Base-by-base conservation (phyloP, 805 yeast species). In the Candida chilensis region DNA sequence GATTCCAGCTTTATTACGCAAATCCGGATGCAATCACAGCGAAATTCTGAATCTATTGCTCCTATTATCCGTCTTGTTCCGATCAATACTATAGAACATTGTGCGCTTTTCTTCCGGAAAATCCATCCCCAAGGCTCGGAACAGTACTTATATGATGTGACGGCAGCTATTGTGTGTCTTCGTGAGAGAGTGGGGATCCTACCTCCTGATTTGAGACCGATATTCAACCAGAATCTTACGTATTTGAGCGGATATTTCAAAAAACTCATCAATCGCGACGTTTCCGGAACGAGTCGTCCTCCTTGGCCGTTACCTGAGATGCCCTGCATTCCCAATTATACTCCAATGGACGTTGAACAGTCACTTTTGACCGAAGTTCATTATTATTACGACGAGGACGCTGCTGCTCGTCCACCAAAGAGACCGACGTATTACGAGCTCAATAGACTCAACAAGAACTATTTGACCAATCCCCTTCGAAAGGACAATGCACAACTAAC, bases 231-330 rank as follows among this genome's bases (percentile, higher is more conserved):
- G 39, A 70, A 78, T 34, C 61, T 87, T 38, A 61, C 64, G 5
- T 82, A 73, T 43, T 58, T 88, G 30, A 54, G 62, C 2, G 67
- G 66, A 20, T 86, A 88, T 77, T 58, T 85, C 20, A 62, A 62
- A 24, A 54, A 69, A 11, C 42, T 53, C 3, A 47, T 52, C 31
- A 35, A n/a, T 35, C 16, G 34, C 40, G 10, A 19, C 8, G 11
- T 9, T 8, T 9, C 21, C 21, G 11, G 8, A 8, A 19, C 21
- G 11, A 19, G 21, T 19, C 11, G 11, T 19, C 37, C 25, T 20
- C 60, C 69, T 5, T 87, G 95, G 95, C 90, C 88, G 3, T 56
- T 87, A 26, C 92, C 95, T 0, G 84, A 80, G 28, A 57, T 83
- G 37, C 69, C 85, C 3, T 47, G 62, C 2, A 72, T 86, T 4